Percentiles rank a stretch among this genome's conserved stretches.
These are phyloP conservation scores for Paraconiothyrium sp. DNA, from an alignment of 2,329 filamentous ascomycete genomes.

Conservation along the genomic window DNA sequence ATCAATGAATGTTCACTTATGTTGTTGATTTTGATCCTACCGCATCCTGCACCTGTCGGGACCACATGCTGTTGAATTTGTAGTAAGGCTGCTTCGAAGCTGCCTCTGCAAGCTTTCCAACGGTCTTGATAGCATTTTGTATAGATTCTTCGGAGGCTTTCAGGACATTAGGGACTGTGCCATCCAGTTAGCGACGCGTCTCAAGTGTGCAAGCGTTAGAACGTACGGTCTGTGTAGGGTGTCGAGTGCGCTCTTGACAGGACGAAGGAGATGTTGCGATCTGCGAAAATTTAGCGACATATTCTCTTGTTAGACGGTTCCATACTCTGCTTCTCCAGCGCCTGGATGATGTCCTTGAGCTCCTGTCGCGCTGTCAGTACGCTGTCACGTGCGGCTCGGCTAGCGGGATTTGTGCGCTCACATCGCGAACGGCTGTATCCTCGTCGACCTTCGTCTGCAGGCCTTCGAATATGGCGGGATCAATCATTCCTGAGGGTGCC, in stretches of 20 bases:
- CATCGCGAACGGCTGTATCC: slow-evolving; percentile 81
- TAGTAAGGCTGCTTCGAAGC: slow-evolving; percentile 94
- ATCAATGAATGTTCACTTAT: slow-evolving; percentile 15
- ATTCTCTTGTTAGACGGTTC: neutral
- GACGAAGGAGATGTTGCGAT: slow-evolving; percentile 80
- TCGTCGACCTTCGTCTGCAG: slow-evolving; percentile 91
- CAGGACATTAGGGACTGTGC: slow-evolving; percentile 73
- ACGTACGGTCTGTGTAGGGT: slow-evolving; percentile 69
- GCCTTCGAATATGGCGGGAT: slow-evolving; percentile 84
- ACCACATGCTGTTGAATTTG: slow-evolving; percentile 95
- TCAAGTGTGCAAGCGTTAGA: neutral
- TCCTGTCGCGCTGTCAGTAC: slow-evolving; percentile 59
- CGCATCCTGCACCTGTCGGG: slow-evolving; percentile 81
- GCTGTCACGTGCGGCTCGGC: slow-evolving; percentile 35
- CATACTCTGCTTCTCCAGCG: slow-evolving; percentile 78
- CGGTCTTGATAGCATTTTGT: slow-evolving; percentile 73
- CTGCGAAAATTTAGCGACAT: slow-evolving; percentile 50
- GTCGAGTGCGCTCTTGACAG: slow-evolving; percentile 92
- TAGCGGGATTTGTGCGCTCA: slow-evolving; percentile 42
- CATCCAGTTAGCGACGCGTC: slow-evolving; percentile 18
- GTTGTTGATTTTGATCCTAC: slow-evolving; percentile 56
- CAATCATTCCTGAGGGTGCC: slow-evolving; percentile 66
- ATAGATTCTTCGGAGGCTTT: slow-evolving; percentile 75
- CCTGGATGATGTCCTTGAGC: slow-evolving; percentile 81
- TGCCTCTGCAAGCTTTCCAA: slow-evolving; percentile 74